phyloP scores from a whole-genome alignment of 2,329 filamentous ascomycete genomes.

The Aspergillus tamarii region DNA sequence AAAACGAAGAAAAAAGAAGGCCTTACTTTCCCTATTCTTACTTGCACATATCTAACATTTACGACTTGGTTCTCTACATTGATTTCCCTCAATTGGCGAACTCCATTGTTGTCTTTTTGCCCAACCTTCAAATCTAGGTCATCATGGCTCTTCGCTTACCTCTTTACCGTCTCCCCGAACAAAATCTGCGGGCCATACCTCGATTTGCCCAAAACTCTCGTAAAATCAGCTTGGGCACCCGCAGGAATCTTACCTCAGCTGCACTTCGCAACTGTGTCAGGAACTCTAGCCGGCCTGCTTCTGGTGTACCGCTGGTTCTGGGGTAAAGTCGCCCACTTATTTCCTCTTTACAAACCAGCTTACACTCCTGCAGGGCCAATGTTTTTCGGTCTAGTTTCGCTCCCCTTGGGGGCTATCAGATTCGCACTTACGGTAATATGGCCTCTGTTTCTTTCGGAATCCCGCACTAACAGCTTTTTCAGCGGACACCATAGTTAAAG shows the following conservation, averaged over 20 bases:
- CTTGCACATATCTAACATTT: neutral
- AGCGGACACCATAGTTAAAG: constrained; percentile 87
- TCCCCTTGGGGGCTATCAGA: constrained; percentile 32
- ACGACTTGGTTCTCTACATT: neutral
- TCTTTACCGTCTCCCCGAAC: constrained; percentile 37
- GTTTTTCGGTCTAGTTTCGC: constrained; percentile 28
- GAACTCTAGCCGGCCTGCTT: constrained; percentile 17
- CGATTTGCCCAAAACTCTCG: constrained; percentile 32
- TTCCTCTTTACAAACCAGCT: neutral
- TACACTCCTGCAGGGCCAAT: constrained; percentile 25
- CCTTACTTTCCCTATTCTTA: neutral
- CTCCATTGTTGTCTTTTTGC: neutral
- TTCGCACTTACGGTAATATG: constrained; percentile 41
- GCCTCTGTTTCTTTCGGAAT: neutral
- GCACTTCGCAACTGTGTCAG: constrained; percentile 23
- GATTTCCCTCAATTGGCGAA: neutral
- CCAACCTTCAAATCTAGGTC: neutral
- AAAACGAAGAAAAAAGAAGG: neutral
- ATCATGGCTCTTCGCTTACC: constrained; percentile 46
- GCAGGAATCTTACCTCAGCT: constrained; percentile 32
- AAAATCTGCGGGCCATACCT: constrained; percentile 34
- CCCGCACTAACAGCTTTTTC: constrained; percentile 16
- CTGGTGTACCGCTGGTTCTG: constrained; percentile 29
- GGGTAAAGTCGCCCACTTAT: constrained; percentile 26
- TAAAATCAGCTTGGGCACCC: constrained; percentile 21